Conservation (phyloP, 306 rosid species). For the Acmispon strigosus region DNA sequence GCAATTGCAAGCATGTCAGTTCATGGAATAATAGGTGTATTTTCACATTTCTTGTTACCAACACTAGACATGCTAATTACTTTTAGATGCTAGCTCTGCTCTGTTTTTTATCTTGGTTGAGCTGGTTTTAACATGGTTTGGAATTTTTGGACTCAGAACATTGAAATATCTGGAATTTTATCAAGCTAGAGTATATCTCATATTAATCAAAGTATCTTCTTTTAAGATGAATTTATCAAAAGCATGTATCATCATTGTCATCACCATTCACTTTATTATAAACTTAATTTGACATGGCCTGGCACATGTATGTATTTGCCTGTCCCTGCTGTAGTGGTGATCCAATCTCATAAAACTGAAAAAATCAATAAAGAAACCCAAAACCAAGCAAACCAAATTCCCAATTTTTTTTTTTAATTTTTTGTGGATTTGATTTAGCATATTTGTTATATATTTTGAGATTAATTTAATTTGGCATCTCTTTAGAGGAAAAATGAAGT, state of each 20-base stretch:
- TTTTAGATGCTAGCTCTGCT: neutral
- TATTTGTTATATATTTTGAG: too few relatives aligned
- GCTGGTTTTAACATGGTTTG: neutral
- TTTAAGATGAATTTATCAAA: neutral
- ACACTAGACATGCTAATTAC: neutral
- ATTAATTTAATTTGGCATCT: too few relatives aligned
- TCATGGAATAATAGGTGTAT: neutral
- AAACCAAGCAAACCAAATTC: too few relatives aligned
- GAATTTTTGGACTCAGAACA: neutral
- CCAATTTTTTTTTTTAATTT: too few relatives aligned
- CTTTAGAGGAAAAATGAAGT: too few relatives aligned
- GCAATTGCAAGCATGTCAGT: neutral
- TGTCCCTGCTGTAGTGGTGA: too few relatives aligned
- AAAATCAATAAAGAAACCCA: too few relatives aligned
- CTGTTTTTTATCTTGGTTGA: neutral
- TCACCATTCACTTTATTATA: neutral
- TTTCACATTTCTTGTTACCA: neutral
- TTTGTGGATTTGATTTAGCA: too few relatives aligned
- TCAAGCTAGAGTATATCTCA: neutral
- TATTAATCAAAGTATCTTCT: neutral
- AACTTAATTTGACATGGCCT: neutral
- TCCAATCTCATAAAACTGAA: too few relatives aligned
- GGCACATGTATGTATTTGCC: neutral
- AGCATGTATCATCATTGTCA: neutral
- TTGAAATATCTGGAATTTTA: neutral